These are phyloP conservation scores for Fusarium luffae DNA, from an alignment of 2,329 filamentous ascomycete genomes.

Conservation along the genomic window DNA sequence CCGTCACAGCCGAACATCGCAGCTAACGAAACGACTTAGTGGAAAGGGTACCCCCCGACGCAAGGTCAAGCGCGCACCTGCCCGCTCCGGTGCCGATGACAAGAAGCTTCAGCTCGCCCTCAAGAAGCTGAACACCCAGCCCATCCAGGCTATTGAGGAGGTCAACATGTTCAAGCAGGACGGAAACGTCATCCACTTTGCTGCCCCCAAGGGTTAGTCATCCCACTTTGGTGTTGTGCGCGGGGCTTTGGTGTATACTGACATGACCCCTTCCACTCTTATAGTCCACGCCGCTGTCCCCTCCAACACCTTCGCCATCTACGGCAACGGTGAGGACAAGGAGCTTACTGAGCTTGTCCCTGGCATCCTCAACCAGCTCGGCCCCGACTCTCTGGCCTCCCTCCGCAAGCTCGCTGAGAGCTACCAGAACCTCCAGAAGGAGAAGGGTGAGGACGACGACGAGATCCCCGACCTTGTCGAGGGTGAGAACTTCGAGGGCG, in stretches of 20 bases:
- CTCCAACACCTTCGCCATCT: conserved; percentile 99
- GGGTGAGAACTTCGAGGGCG: conserved; percentile 97
- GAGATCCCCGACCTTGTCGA: conserved; percentile 98
- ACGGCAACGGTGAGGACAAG: conserved; percentile 99
- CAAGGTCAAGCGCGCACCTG: conserved; percentile 98
- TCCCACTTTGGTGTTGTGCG: conserved; percentile 23
- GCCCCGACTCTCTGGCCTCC: conserved; percentile 95
- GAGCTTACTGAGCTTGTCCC: conserved; percentile 99
- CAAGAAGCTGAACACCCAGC: conserved; percentile 99
- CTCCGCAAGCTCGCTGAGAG: conserved; percentile 98
- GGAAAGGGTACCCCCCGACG: conserved; percentile 98
- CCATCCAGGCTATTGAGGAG: conserved; percentile 99
- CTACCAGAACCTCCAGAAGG: conserved; percentile 99
- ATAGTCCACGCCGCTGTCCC: conserved; percentile 96
- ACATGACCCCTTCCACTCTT: conserved; percentile 14
- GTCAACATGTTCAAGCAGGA: conserved; percentile 99
- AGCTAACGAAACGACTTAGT: conserved; percentile 58
- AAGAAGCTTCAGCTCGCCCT: conserved; percentile 98
- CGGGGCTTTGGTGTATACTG: conserved; percentile 38
- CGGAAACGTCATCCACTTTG: conserved; percentile 99
- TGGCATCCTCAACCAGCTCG: conserved; percentile 99
- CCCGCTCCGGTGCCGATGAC: conserved; percentile 93
- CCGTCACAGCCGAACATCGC: conserved; percentile 34
- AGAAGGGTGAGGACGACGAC: conserved; percentile 82
- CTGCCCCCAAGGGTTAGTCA: conserved; percentile 90